Percentiles rank a stretch among this genome's conserved stretches.
These are phyloP conservation scores for Alternaria sp. DNA, from an alignment of 2,329 filamentous ascomycete genomes.

Conservation along the genomic window DNA sequence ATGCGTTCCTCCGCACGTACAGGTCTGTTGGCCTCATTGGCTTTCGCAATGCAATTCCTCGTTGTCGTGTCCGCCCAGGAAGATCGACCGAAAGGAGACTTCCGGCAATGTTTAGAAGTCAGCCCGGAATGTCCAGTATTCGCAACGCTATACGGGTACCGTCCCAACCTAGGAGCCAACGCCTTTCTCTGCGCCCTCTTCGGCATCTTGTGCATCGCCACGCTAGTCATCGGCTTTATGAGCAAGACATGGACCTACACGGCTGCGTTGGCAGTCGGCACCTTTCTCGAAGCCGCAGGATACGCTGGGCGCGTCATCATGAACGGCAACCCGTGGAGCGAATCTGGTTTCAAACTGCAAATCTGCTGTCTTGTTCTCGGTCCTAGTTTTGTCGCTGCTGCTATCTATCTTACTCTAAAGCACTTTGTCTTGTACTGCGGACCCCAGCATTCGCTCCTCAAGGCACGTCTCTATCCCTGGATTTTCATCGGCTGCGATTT, in stretches of 20 bases:
- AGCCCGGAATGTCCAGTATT: conserved; percentile 42
- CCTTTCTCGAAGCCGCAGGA: conserved; percentile 54
- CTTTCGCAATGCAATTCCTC: conserved; percentile 20
- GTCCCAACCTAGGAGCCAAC: conserved; percentile 51
- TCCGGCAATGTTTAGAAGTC: conserved; percentile 36
- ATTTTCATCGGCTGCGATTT: conserved; percentile 67
- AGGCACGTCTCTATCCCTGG: conserved; percentile 59
- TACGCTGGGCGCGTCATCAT: conserved; percentile 56
- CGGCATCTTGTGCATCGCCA: conserved; percentile 29
- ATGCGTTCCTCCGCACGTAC: conserved; percentile 22
- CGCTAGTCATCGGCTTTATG: conserved; percentile 37
- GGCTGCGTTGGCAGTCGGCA: conserved; percentile 52
- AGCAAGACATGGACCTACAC: conserved; percentile 55
- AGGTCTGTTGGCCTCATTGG: conserved; percentile 19
- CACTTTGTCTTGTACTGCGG: conserved; percentile 58
- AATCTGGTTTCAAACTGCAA: conserved; percentile 55
- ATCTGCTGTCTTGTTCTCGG: conserved; percentile 56
- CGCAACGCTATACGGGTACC: conserved; percentile 54
- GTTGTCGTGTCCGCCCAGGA: conserved; percentile 25
- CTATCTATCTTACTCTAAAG: conserved; percentile 59
- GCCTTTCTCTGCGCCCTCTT: conserved; percentile 48
- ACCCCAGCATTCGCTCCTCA: conserved; percentile 52
- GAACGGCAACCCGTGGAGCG: conserved; percentile 54
- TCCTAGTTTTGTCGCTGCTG: conserved; percentile 57
- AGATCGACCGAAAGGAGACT: conserved; percentile 34